phyloP scores from a whole-genome alignment of 2,329 filamentous ascomycete species.

The Hyphodiscus sp. region DNA sequence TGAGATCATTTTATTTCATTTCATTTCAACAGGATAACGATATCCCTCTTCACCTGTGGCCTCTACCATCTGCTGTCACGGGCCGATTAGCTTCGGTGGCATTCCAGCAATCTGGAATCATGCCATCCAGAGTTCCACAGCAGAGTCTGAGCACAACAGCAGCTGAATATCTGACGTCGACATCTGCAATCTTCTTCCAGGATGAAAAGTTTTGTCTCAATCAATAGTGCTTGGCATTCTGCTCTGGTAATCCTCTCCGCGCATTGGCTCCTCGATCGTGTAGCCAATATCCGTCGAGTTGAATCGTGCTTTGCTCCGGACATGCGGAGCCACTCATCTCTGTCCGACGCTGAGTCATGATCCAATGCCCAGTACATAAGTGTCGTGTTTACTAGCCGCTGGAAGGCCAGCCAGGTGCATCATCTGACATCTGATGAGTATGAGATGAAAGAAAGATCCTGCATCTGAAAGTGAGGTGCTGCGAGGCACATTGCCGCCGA shows the following conservation, averaged over 20 bases:
- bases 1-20: constrained; percentile 4
- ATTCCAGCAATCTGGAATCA: constrained; percentile 7
- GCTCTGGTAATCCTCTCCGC: neutral
- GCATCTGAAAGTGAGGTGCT: constrained; percentile 5
- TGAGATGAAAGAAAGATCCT: constrained; percentile 1
- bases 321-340: constrained; percentile 12
- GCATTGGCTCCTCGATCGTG: constrained; percentile 12
- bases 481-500: constrained; percentile 11
- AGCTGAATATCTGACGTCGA: neutral
- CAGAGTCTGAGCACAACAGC: neutral
- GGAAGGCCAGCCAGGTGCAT: neutral
- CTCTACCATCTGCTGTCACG: neutral
- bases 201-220: neutral
- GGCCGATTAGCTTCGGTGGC: neutral
- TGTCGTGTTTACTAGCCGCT: constrained; percentile 7
- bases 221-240: constrained; percentile 1
- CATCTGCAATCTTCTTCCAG: neutral
- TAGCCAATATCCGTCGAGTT: constrained; percentile 17
- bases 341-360: constrained; percentile 21
- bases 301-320: constrained; percentile 6
- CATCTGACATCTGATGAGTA: constrained; percentile 13
- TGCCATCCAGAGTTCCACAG: constrained; percentile 3
- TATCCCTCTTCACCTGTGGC: neutral
- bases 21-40: neutral
- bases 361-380: constrained; percentile 10